These are phyloP conservation scores for Cardamine resedifolia DNA, from an alignment of 345 rosid genomes.

Conservation along the genomic window DNA sequence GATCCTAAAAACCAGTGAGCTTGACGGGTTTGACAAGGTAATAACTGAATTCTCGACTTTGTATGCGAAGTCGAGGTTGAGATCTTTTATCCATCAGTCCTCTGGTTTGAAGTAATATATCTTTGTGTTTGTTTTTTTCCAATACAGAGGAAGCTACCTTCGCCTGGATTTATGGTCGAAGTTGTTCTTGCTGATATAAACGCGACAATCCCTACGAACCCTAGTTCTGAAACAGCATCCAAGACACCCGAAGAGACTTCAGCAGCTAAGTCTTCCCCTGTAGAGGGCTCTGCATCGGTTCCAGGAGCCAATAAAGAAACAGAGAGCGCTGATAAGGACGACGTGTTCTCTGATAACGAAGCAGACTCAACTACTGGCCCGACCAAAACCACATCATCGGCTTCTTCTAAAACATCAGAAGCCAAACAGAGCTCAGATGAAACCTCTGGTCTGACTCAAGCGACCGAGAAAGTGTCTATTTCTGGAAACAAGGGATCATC, in stretches of 20 bases:
- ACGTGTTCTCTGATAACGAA: conserved; percentile 76
- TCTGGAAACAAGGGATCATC: conserved; percentile 41
- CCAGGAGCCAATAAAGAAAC: conserved; percentile 46
- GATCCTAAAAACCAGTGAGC: conserved; percentile 56
- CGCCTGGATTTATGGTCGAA: conserved; percentile 84
- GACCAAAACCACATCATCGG: conserved; percentile 26
- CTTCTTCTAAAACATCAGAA: conserved; percentile 34
- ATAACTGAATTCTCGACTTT: conserved; percentile 3
- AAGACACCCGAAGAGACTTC: conserved; percentile 48
- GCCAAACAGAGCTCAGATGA: conserved; percentile 40
- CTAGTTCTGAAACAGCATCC: conserved; percentile 39
- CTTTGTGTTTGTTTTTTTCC: conserved; percentile 19
- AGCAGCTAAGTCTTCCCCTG: conserved; percentile 36
- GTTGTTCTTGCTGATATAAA: conserved; percentile 59
- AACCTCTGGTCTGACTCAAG: conserved; percentile 43
- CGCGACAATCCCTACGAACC: conserved; percentile 36
- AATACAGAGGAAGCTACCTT: conserved; percentile 80
- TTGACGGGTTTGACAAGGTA: conserved; percentile 85
- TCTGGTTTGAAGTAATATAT: not conserved
- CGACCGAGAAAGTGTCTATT: conserved; percentile 52
- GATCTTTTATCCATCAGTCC: conserved; percentile 11
- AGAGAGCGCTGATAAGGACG: conserved; percentile 55
- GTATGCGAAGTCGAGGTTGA: not conserved
- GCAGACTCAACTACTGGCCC: conserved; percentile 38
- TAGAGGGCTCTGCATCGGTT: conserved; percentile 38